phyloP scores from a whole-genome alignment of 495 filamentous ascomycete genomes.

The Immersiella caudata region DNA sequence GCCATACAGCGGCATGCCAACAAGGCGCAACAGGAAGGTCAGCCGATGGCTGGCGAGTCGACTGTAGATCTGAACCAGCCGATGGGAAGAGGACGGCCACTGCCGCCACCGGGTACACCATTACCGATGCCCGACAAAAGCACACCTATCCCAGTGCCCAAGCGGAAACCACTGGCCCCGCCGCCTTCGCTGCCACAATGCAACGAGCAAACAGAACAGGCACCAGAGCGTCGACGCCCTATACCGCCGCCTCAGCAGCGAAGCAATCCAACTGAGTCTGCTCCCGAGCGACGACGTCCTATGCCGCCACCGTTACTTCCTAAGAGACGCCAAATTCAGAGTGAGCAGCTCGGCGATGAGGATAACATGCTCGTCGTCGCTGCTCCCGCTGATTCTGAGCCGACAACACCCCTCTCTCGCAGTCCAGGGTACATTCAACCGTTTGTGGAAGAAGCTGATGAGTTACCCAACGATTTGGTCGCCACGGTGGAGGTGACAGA shows the following conservation, averaged over 20 bases:
- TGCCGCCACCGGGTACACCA: conserved; percentile 74
- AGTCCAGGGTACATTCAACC: conserved; percentile 42
- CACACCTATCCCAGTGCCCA: conserved; percentile 60
- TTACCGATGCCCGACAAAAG: conserved; percentile 61
- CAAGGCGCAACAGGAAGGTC: conserved; percentile 38
- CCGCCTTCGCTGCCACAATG: conserved; percentile 37
- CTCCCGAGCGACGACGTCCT: conserved; percentile 29
- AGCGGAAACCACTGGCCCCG: conserved; percentile 48
- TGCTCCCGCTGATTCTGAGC: conserved; percentile 60
- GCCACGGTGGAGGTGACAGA: neutral
- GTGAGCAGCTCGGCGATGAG: conserved; percentile 36
- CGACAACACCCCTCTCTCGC: conserved; percentile 51
- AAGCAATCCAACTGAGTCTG: conserved; percentile 14
- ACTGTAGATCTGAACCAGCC: conserved; percentile 61
- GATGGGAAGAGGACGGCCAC: conserved; percentile 72
- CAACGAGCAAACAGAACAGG: conserved; percentile 29
- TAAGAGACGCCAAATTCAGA: conserved; percentile 29
- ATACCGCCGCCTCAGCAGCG: conserved; percentile 31
- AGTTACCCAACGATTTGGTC: neutral
- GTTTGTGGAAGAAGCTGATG: conserved; percentile 48
- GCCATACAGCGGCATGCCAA: conserved; percentile 62
- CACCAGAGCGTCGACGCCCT: conserved; percentile 39
- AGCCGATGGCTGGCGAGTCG: conserved; percentile 30
- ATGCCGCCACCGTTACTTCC: conserved; percentile 51
- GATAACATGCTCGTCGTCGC: conserved; percentile 61